Conservation (phyloP, 2,329 filamentous ascomycete species). For the Fusarium sp. region DNA sequence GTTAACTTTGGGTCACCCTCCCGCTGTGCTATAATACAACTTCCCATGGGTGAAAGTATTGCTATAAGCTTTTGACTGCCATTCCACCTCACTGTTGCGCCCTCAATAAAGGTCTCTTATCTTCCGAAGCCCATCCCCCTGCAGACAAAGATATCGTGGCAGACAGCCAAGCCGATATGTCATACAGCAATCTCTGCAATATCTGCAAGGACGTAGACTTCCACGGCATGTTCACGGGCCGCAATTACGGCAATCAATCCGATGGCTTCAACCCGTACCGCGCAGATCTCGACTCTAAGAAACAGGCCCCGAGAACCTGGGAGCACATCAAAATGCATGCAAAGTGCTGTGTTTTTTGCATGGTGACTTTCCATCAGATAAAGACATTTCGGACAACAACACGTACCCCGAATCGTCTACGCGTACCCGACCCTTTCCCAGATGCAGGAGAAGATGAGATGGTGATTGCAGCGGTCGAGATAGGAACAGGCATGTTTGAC, state of each 20-base stretch:
- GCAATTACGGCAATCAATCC: background rate
- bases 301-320: background rate
- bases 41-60: background rate
- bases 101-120: rapidly evolving
- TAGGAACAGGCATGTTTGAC: background rate
- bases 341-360: background rate
- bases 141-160: background rate
- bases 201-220: background rate
- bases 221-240: background rate
- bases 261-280: background rate
- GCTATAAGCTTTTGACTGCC: background rate
- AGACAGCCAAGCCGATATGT: background rate
- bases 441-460: background rate
- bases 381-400: background rate
- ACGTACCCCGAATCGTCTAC: background rate
- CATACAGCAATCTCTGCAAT: background rate
- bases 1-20: rapidly evolving
- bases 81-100: background rate
- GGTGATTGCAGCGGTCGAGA: background rate
- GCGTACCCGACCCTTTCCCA: rapidly evolving
- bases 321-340: background rate
- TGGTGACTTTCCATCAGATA: background rate
- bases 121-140: background rate
- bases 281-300: background rate
- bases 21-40: rapidly evolving